Base-by-base conservation (phyloP, 495 filamentous ascomycete genomes). In the Daldinia vernicosa region DNA sequence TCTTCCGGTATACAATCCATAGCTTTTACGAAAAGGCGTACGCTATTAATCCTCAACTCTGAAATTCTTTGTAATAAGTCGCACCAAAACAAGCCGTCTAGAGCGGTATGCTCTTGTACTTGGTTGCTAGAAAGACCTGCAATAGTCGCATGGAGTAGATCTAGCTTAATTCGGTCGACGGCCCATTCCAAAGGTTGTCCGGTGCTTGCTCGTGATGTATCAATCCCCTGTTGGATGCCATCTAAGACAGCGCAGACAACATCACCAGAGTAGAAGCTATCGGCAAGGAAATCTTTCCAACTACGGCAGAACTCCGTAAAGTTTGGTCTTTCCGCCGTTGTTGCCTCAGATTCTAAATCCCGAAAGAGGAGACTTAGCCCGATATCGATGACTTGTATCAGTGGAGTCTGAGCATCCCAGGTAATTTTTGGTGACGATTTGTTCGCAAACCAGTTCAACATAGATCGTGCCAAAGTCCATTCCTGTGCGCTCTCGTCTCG, bases 1-100 rank as follows among this genome's bases (percentile, higher is more conserved):
- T 14, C 9, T 11, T 70, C 65, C 6, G 74, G 74, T 60, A 77
- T 70, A n/a, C 55, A 35, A 14, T 28, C 27, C 45, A 77, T 74
- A 27, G 70, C 65, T 27, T 51, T 45, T 17, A 27, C 35, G 9
- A 77, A 74, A 2, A 66, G 1, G 14, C 68, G 66, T 15, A 70
- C 11, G 17, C 30, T 72, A 52, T 77, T 77, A 24, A 70, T 57
- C 35, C 52, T 51, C 26, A 77, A 17, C 22, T 47, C 56, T 47
- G 70, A 68, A 55, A 76, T 57, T 26, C 12, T 53, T 37, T 72
- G 66, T n/a, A 77, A 51, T 15, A 74, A 30, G 19, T 28, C 27
- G 27, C 32, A 33, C 75, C 75, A 77, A 53, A 55, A 54, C 52
- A 64, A 14, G 35, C 22, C 4, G 22, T 74, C 70, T 12, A 53